Percentiles rank a stretch among this genome's conserved stretches.
These are phyloP conservation scores for Solanum sparsipilum DNA, from an alignment of 257 asterid genomes.

Conservation along the genomic window DNA sequence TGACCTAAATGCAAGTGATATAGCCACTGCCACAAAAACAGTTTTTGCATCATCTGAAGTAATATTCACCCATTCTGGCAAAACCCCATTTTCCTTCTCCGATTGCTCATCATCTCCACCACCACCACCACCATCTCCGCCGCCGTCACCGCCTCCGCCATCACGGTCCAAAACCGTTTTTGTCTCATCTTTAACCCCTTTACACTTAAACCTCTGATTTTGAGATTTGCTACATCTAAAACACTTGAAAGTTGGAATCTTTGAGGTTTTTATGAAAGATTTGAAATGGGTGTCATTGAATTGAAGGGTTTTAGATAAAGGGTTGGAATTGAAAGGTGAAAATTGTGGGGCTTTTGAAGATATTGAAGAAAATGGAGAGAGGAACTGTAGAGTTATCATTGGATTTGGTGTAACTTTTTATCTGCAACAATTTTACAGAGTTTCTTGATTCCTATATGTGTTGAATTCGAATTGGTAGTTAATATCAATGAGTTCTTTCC, in stretches of 20 bases:
- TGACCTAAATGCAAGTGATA: constrained; percentile 63
- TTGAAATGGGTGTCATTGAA: neutral
- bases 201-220: neutral
- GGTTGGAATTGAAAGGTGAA: neutral
- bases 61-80: constrained; percentile 37
- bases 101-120: neutral
- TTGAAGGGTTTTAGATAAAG: neutral
- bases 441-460: neutral
- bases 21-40: constrained; percentile 64
- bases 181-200: neutral
- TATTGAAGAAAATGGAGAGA: neutral
- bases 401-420: neutral
- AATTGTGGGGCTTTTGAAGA: neutral
- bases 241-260: neutral
- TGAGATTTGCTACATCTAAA: neutral
- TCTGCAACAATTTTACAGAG: neutral
- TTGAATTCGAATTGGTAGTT: neutral
- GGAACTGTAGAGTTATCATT: neutral
- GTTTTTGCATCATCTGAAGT: constrained; percentile 87
- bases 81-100: neutral
- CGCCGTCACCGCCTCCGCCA: neutral
- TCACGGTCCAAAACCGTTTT: neutral
- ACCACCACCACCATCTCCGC: neutral
- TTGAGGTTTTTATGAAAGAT: neutral
- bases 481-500: neutral